A percentile compares a stretch with the other conserved stretches of the same genome.
Conservation (phyloP, 305 asterid species). For the Fraxinus nigra region DNA sequence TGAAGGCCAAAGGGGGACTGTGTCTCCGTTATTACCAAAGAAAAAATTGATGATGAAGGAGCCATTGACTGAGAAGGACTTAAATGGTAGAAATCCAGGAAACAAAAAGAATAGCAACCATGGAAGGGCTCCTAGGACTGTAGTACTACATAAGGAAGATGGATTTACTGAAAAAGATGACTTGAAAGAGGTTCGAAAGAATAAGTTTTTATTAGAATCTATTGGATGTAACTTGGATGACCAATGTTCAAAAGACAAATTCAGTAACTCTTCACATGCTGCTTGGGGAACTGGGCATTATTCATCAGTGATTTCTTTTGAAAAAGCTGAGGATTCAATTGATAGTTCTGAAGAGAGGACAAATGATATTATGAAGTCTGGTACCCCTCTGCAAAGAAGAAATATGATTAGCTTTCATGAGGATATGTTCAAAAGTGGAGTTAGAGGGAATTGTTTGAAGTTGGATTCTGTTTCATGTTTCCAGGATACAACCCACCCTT, state of each 20-base stretch:
- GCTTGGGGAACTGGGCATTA: slow-evolving; percentile 16
- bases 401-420: slow-evolving; percentile 23
- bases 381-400: slow-evolving; percentile 30
- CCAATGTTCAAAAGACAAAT: slow-evolving; percentile 25
- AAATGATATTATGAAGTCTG: slow-evolving; percentile 27
- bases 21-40: slow-evolving; percentile 15
- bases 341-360: slow-evolving; percentile 21
- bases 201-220: slow-evolving; percentile 20
- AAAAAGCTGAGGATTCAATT: slow-evolving; percentile 4
- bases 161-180: slow-evolving; percentile 22
- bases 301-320: slow-evolving; percentile 11
- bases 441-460: slow-evolving; percentile 24
- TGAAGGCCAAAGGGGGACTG: slow-evolving; percentile 23
- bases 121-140: slow-evolving; percentile 24
- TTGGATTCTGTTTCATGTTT: slow-evolving; percentile 26
- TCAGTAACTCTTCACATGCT: slow-evolving; percentile 7
- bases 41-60: slow-evolving; percentile 21
- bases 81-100: slow-evolving; percentile 13
- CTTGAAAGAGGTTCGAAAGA: slow-evolving; percentile 20
- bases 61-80: slow-evolving; percentile 24
- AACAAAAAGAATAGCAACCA: slow-evolving; percentile 17
- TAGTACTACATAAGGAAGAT: slow-evolving; percentile 23
- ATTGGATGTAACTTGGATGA: slow-evolving; percentile 13
- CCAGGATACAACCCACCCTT: slow-evolving; percentile 24
- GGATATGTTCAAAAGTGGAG: slow-evolving; percentile 22